Base-by-base conservation (phyloP, 228 moss, liverwort and hornwort genomes). In the Sphagnum fallax region DNA sequence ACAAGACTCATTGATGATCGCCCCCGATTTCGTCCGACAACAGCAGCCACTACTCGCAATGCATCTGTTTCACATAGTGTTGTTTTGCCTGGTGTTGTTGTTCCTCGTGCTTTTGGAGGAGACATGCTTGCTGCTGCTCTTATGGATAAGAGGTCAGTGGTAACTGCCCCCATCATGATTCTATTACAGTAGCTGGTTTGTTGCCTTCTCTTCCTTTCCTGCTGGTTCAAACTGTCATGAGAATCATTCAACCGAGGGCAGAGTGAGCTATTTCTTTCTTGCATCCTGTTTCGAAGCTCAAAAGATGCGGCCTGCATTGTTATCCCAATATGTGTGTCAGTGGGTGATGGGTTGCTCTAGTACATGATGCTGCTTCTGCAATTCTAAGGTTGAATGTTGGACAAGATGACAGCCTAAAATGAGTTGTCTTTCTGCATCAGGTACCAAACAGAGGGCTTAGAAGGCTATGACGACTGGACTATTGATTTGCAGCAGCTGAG, bases 401-500 rank as follows among this genome's bases (percentile, higher is more conserved):
- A 32, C 2, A 32, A 32, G 32, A 32, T 3, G 32, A 32, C 32
- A 32, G 32, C 32, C 32, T 32, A 32, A 32, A 32, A 32, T 32
- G 32, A 32, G 32, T 32, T 32, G 32, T 1, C 32, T 32, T 3
- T 13, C 66, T 71, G 73, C 62, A 52, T 61, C 59, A 88, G 98
- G 81, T 93, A 81, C 73, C 84, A 74, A 48, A 86, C 98, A 0
- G 98, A 98, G 68, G 94, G 94, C 32, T 75, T 98, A 80, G 94
- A 98, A 71, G 92, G 85, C n/a, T 98, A 90, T 49, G 98, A 98
- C 51, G 86, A 94, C 69, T 98, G 98, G 98, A 98, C 94, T 4
- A 98, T 98, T 53, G 94, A 98, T 79, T 80, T 94, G 71, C 82
- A 90, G 55, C 83, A 88, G 53, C 71, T 98, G 60, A 80, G 77